These are phyloP conservation scores for Aaosphaeria arxii DNA, from an alignment of 2,329 filamentous ascomycete genomes.

Conservation along the genomic window DNA sequence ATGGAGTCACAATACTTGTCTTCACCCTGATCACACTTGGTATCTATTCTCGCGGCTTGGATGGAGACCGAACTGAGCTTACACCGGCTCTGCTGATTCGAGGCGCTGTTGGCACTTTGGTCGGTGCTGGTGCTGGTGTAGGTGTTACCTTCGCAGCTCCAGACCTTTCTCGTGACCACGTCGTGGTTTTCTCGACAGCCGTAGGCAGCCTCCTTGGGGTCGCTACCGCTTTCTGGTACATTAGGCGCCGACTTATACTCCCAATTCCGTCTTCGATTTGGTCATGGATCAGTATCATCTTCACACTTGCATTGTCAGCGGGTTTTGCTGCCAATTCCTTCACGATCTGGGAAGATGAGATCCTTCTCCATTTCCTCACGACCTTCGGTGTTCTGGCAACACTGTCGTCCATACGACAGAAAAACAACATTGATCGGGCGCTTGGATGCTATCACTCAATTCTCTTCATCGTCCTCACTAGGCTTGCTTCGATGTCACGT, in stretches of 20 bases:
- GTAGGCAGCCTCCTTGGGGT: slow-evolving; percentile 40
- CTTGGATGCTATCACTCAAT: slow-evolving; percentile 82
- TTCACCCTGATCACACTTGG: slow-evolving; percentile 66
- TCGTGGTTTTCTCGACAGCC: slow-evolving; percentile 40
- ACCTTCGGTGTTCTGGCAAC: slow-evolving; percentile 80
- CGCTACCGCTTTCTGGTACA: slow-evolving; percentile 40
- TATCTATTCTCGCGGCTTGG: slow-evolving; percentile 65
- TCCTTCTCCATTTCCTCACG: slow-evolving; percentile 83
- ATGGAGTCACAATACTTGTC: slow-evolving; percentile 71
- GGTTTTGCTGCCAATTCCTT: slow-evolving; percentile 98
- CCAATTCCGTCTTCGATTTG: slow-evolving; percentile 74
- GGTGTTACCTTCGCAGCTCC: slow-evolving; percentile 43
- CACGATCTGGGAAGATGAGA: slow-evolving; percentile 98
- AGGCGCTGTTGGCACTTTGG: slow-evolving; percentile 48
- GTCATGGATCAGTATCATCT: slow-evolving; percentile 81
- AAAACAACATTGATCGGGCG: slow-evolving; percentile 63
- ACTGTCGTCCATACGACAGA: slow-evolving; percentile 71
- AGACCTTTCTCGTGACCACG: slow-evolving; percentile 39
- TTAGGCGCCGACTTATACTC: slow-evolving; percentile 41
- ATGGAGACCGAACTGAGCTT: slow-evolving; percentile 52
- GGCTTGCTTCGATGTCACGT: slow-evolving; percentile 80
- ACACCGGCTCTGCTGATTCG: slow-evolving; percentile 52
- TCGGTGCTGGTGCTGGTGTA: slow-evolving; percentile 43
- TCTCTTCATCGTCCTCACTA: slow-evolving; percentile 74
- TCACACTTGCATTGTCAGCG: slow-evolving; percentile 82